Evolutionary conservation across 2,329 filamentous ascomycete species (phyloP).

Genomic region (Trichoderma pleuroti): DNA sequence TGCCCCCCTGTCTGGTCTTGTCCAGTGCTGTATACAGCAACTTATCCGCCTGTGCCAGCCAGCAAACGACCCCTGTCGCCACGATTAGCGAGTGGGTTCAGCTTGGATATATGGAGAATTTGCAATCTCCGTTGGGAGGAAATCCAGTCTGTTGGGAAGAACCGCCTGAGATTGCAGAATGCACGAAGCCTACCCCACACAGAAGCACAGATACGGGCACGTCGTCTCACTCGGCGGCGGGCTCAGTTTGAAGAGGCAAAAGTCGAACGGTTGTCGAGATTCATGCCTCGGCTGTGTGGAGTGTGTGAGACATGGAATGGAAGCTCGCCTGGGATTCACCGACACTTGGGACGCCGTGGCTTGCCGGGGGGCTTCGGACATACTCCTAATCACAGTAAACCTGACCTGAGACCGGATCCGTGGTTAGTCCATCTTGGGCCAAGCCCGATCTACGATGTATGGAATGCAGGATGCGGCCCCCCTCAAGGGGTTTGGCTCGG

Average conservation of each 20-base stretch:
- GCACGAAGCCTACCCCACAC: neutral
- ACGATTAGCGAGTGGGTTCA: neutral
- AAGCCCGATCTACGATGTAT: slow-evolving; percentile 6
- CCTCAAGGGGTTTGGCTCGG: neutral
- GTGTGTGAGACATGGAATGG: neutral
- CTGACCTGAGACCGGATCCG: neutral
- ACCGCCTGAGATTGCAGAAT: neutral
- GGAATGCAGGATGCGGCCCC: neutral
- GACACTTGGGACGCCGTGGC: neutral
- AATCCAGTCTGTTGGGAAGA: slow-evolving; percentile 4
- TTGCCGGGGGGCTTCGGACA: neutral
- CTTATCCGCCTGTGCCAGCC: neutral
- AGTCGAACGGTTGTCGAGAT: neutral
- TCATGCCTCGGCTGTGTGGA: slow-evolving; percentile 2
- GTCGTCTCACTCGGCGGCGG: neutral
- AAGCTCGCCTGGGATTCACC: neutral
- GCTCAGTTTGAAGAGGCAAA: neutral
- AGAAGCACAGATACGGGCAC: neutral
- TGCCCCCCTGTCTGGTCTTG: too few species aligned
- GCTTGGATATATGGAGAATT: neutral
- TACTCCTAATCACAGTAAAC: neutral
- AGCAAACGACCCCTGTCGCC: slow-evolving; percentile 1
- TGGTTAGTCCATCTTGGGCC: slow-evolving; percentile 1
- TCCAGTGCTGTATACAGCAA: neutral
- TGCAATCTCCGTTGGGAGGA: neutral